A percentile compares a stretch with the other conserved stretches of the same genome.
Conservation (phyloP, 805 yeast species). For the Candida easanensis region DNA sequence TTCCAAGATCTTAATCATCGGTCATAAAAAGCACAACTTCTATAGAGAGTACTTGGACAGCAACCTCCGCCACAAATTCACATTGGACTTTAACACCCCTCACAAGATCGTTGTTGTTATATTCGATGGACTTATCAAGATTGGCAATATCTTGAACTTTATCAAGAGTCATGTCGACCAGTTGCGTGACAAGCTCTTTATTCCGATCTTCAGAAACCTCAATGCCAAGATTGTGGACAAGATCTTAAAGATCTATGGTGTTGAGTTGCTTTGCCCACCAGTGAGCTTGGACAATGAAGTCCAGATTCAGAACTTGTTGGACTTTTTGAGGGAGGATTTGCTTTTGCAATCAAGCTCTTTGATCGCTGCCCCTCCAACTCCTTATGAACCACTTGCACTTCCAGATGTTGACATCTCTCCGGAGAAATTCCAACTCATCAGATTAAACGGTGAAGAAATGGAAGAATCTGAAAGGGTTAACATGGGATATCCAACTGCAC, state of each 20-base stretch:
- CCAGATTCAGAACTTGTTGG: slow-evolving; percentile 21
- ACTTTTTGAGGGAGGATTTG: slow-evolving; percentile 20
- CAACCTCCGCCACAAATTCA: slow-evolving; percentile 17
- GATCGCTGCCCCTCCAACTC: neutral
- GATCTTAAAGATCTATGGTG: slow-evolving; percentile 17
- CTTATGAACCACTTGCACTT: neutral
- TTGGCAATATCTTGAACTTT: slow-evolving; percentile 28
- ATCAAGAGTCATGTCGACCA: slow-evolving; percentile 16
- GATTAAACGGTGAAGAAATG: neutral
- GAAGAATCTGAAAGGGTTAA: neutral
- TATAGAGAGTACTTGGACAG: slow-evolving; percentile 18
- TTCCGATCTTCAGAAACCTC: slow-evolving; percentile 27
- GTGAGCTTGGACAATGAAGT: slow-evolving; percentile 19
- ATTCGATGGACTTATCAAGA: slow-evolving; percentile 29
- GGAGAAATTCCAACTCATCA: slow-evolving; percentile 6
- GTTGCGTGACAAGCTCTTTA: slow-evolving; percentile 15
- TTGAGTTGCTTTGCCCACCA: slow-evolving; percentile 26
- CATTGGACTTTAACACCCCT: slow-evolving; percentile 18
- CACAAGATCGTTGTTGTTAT: slow-evolving; percentile 22
- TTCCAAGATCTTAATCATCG: slow-evolving; percentile 25
- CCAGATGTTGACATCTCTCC: slow-evolving; percentile 1
- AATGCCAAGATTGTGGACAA: slow-evolving; percentile 19
- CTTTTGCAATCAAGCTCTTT: slow-evolving; percentile 5
- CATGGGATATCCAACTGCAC: neutral
- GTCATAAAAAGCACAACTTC: slow-evolving; percentile 22